These are phyloP conservation scores for Coemansia sp. DNA, from an alignment of 192 early-diverging fungal genomes.

Conservation along the genomic window DNA sequence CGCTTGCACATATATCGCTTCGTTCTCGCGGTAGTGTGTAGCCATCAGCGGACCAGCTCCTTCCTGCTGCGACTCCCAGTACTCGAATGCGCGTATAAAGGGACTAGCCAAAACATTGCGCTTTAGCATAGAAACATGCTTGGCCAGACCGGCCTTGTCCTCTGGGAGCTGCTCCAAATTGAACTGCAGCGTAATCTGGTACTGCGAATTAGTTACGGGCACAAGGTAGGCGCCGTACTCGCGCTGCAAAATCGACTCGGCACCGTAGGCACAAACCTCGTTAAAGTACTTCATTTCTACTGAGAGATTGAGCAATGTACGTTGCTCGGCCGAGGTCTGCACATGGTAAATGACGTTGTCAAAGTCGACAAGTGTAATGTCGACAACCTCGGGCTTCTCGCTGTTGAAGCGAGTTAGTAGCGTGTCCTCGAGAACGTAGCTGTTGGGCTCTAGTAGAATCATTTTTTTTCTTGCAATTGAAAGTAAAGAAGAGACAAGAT, in stretches of 20 bases:
- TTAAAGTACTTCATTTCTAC: constrained; percentile 83
- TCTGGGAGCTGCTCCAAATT: constrained; percentile 77
- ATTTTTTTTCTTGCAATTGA: constrained; percentile 23
- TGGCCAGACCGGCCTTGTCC: constrained; percentile 76
- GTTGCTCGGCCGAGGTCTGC: constrained; percentile 61
- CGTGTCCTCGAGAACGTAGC: constrained; percentile 65
- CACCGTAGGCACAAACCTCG: constrained; percentile 82
- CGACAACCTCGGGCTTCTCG: constrained; percentile 69
- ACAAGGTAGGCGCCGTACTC: constrained; percentile 79
- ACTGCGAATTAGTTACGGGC: constrained; percentile 63
- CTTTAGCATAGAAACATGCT: constrained; percentile 87
- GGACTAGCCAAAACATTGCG: constrained; percentile 94
- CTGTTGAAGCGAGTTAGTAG: constrained; percentile 64
- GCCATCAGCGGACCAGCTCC: constrained; percentile 83
- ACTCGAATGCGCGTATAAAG: constrained; percentile 87
- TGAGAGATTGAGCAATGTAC: constrained; percentile 67
- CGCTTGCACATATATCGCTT: constrained; percentile 91
- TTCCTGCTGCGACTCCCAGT: constrained; percentile 74
- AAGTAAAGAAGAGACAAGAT: constrained; percentile 1
- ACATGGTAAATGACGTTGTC: constrained; percentile 93
- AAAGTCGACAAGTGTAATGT: constrained; percentile 92
- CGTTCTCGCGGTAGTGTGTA: constrained; percentile 91
- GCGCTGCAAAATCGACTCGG: constrained; percentile 76
- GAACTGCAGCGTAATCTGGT: constrained; percentile 82
- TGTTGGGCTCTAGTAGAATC: constrained; percentile 61